A percentile compares a stretch with the other conserved stretches of the same genome.
Conservation (phyloP, 768 basidiomycete genomes). For the Leucocoprinus birnbaumii region DNA sequence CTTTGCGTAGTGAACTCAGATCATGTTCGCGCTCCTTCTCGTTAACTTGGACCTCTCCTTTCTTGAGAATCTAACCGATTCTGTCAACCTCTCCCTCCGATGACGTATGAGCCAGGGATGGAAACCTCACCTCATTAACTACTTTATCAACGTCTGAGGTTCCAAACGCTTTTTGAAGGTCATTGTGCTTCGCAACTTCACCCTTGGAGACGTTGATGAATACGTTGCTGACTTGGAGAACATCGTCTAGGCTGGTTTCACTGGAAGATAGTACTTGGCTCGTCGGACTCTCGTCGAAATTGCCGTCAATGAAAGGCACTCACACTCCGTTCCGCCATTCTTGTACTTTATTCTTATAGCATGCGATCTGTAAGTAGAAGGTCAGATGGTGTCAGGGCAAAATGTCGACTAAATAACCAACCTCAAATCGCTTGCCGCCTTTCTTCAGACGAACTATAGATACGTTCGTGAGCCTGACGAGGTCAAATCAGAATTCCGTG, state of each 20-base stretch:
- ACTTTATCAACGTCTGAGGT: constrained; percentile 69
- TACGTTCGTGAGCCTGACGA: constrained; percentile 86
- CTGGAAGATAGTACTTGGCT: constrained; percentile 30
- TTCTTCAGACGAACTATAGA: constrained; percentile 96
- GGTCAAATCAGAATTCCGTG: constrained; percentile 3
- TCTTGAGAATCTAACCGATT: constrained; percentile 74
- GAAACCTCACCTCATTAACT: constrained; percentile 71
- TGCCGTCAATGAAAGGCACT: constrained; percentile 19
- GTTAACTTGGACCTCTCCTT: constrained; percentile 95
- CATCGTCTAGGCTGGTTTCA: constrained; percentile 92
- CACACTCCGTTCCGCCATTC: constrained; percentile 93
- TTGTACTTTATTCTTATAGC: constrained; percentile 99
- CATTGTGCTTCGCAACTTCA: constrained; percentile 83
- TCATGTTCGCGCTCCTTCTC: constrained; percentile 97
- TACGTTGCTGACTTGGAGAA: constrained; percentile 94
- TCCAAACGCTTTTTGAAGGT: constrained; percentile 90
- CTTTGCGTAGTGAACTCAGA: constrained; percentile 72
- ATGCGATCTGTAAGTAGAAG: constrained; percentile 64
- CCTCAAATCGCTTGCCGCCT: constrained; percentile 97
- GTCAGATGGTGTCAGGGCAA: background rate
- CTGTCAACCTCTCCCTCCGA: background rate
- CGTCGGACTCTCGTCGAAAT: background rate
- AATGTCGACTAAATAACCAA: constrained; percentile 24
- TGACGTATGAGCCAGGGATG: constrained; percentile 7
- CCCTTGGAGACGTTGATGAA: constrained; percentile 97